These are phyloP conservation scores for Cryptococcus hybrid DNA, from an alignment of 1,284 basidiomycete species.

Conservation along the genomic window DNA sequence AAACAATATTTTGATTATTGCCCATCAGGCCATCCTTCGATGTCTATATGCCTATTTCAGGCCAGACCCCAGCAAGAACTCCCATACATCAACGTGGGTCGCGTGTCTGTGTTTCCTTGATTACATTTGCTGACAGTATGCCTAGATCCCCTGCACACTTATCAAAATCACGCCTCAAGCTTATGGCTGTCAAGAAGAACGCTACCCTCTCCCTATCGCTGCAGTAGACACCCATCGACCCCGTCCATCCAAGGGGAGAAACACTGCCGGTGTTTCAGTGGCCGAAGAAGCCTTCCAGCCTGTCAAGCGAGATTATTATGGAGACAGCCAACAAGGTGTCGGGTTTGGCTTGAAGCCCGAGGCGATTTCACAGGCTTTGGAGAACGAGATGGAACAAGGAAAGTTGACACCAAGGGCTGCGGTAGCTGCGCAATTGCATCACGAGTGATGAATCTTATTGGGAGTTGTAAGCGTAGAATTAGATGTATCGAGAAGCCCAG, in stretches of 20 bases:
- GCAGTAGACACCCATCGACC: constrained; percentile 93
- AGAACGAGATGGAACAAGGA: constrained; percentile 19
- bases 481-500: no score
- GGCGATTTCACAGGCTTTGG: constrained; percentile 18
- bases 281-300: background rate
- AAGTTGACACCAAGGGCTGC: constrained; percentile 18
- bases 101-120: background rate
- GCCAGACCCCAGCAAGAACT: constrained; percentile 88
- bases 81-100: constrained; percentile 81
- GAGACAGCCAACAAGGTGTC: constrained; percentile 12
- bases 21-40: constrained; percentile 88
- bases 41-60: constrained; percentile 97
- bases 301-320: constrained; percentile 30
- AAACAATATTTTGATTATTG: constrained; percentile 94
- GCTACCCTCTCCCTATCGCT: constrained; percentile 78
- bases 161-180: constrained; percentile 98
- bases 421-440: background rate
- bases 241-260: constrained; percentile 59
- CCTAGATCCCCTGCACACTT: constrained; percentile 82
- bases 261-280: constrained; percentile 1
- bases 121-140: background rate
- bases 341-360: constrained; percentile 15
- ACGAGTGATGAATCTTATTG: background rate
- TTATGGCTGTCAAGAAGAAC: constrained; percentile 97
- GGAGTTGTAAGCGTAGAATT: background rate